Percentiles rank a stretch among this genome's conserved stretches.
Conservation (phyloP, 306 rosid species). For the Lupinus albus region DNA sequence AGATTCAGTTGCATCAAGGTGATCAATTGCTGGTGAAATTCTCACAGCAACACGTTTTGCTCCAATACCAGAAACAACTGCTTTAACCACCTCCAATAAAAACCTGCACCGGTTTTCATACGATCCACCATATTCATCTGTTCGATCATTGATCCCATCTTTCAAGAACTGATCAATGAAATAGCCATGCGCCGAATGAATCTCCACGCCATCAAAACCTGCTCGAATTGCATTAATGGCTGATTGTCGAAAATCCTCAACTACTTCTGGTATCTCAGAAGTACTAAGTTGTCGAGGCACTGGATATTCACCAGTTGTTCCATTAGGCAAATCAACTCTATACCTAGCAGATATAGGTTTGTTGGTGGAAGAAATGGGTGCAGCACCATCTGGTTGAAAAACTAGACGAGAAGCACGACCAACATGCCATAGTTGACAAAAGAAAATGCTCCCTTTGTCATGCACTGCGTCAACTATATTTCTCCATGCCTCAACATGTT, state of each 20-base stretch:
- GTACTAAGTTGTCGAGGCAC: conserved; percentile 56
- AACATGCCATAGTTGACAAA: conserved; percentile 95
- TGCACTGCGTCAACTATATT: conserved; percentile 81
- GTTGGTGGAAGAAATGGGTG: conserved; percentile 77
- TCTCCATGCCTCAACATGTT: conserved; percentile 81
- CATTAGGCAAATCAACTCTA: conserved; percentile 76
- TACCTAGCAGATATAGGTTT: conserved; percentile 67
- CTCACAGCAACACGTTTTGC: conserved; percentile 64
- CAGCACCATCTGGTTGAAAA: conserved; percentile 69
- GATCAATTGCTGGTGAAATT: conserved; percentile 91
- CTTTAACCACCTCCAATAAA: conserved; percentile 56
- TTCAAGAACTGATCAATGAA: conserved; percentile 57
- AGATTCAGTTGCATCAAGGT: conserved; percentile 81
- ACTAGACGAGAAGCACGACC: conserved; percentile 92
- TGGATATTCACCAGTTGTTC: conserved; percentile 69
- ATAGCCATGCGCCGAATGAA: conserved; percentile 92
- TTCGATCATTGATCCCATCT: conserved; percentile 53
- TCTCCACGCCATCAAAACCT: conserved; percentile 94
- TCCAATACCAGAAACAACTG: conserved; percentile 63
- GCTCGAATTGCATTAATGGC: conserved; percentile 61
- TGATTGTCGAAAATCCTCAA: conserved; percentile 65
- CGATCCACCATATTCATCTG: conserved; percentile 74
- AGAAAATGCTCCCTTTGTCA: conserved; percentile 72
- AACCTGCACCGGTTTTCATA: conserved; percentile 66
- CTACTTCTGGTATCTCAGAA: conserved; percentile 63